Evolutionary conservation across 1,284 basidiomycete genomes (phyloP).

Genomic region (Microbotryomycetes sp.): DNA sequence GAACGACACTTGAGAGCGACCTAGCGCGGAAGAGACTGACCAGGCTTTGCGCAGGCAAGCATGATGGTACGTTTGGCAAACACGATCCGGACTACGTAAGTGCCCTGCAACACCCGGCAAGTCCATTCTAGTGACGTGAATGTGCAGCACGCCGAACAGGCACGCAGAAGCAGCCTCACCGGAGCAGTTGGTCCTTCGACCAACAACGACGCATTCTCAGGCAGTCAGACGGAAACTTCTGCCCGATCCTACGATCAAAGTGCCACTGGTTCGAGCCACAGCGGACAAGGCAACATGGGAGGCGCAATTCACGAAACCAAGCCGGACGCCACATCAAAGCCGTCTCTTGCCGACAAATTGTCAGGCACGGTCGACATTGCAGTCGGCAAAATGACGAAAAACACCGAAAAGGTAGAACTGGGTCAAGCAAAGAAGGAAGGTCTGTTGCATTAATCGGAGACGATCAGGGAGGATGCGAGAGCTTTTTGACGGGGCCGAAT

Average conservation of each 20-base stretch:
- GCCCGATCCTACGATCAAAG: no score
- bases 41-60: no score
- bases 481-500: background rate
- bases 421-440: background rate
- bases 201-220: no score
- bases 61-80: background rate
- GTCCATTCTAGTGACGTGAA: background rate
- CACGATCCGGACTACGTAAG: background rate
- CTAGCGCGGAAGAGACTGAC: no score
- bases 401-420: background rate
- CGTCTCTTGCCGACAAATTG: background rate
- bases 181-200: no score
- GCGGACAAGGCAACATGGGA: no score
- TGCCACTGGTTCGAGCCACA: no score
- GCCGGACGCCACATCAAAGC: no score
- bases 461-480: background rate
- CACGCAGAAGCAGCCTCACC: no score
- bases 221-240: background rate
- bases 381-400: background rate
- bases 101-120: background rate
- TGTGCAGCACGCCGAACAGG: background rate
- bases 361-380: background rate
- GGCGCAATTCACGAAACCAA: no score
- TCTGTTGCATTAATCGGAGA: background rate
- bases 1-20: no score